Percentiles rank a stretch among this genome's conserved stretches.
phyloP scores from a whole-genome alignment of 768 basidiomycete genomes.

The Tephrocybe sp. region DNA sequence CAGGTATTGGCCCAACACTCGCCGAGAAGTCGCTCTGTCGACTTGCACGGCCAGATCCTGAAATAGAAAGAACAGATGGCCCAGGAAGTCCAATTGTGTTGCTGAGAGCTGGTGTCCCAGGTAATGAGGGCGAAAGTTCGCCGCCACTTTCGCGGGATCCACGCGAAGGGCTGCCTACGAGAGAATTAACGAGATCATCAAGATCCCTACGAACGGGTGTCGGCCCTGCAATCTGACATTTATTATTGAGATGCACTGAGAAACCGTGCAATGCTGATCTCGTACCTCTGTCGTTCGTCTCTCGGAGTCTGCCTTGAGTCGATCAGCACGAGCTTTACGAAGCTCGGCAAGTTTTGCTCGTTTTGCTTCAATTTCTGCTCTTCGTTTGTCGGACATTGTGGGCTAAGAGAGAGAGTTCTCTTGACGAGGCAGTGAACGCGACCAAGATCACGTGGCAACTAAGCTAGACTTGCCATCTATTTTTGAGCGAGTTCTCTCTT shows the following conservation, averaged over 20 bases:
- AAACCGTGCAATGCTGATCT: not conserved
- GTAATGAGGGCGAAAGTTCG: slow-evolving; percentile 69
- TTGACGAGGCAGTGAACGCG: slow-evolving; percentile 1
- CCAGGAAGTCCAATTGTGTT: slow-evolving; percentile 34
- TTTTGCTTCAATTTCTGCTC: slow-evolving; percentile 91
- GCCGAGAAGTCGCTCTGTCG: slow-evolving; percentile 63
- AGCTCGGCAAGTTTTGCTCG: slow-evolving; percentile 83
- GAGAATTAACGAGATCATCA: slow-evolving; percentile 65
- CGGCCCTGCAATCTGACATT: slow-evolving; percentile 33
- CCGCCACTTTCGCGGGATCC: slow-evolving; percentile 55
- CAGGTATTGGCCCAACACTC: slow-evolving; percentile 44
- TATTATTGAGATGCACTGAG: not conserved
- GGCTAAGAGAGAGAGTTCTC: not conserved
- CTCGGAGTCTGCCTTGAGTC: slow-evolving; percentile 55
- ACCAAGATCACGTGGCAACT: slow-evolving; percentile 4
- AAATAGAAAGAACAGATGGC: slow-evolving; percentile 30
- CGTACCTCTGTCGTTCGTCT: slow-evolving; percentile 36
- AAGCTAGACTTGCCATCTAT: not conserved
- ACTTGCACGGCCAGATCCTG: slow-evolving; percentile 62
- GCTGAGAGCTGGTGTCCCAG: slow-evolving; percentile 61
- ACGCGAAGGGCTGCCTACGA: slow-evolving; percentile 45
- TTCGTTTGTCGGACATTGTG: slow-evolving; percentile 58
- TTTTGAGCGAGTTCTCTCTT: not conserved
- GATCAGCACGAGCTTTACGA: slow-evolving; percentile 70
- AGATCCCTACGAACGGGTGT: slow-evolving; percentile 51